These are phyloP conservation scores for Cryptococcus sp. DNA, from an alignment of 1,284 basidiomycete species.

Conservation along the genomic window DNA sequence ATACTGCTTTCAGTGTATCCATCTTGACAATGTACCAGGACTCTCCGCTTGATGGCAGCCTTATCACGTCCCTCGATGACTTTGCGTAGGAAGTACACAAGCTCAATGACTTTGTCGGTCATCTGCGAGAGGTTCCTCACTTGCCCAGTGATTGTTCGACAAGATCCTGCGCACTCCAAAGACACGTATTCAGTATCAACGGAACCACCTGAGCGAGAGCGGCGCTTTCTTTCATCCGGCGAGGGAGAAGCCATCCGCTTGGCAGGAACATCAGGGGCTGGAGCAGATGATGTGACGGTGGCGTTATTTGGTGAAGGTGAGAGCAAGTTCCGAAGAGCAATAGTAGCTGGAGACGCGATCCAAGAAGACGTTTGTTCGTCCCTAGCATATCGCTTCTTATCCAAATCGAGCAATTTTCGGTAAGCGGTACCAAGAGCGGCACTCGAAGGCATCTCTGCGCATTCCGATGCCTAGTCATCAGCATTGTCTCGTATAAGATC, in stretches of 20 bases:
- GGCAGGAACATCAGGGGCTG: constrained; percentile 12
- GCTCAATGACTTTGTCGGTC: constrained; percentile 47
- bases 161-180: constrained; percentile 47
- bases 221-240: constrained; percentile 15
- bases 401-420: constrained; percentile 36
- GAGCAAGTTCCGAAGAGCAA: constrained; percentile 48
- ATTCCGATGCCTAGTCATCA: constrained; percentile 49
- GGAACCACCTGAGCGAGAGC: constrained; percentile 9
- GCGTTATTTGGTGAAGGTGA: constrained; percentile 25
- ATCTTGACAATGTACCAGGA: constrained; percentile 55
- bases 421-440: constrained; percentile 26
- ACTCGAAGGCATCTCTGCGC: constrained; percentile 47
- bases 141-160: constrained; percentile 46
- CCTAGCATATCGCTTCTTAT: constrained; percentile 22
- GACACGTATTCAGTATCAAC: constrained; percentile 40
- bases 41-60: constrained; percentile 33
- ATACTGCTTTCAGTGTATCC: constrained; percentile 81
- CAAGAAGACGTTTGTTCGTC: constrained; percentile 22
- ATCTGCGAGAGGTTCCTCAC: constrained; percentile 41
- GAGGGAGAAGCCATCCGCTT: constrained; percentile 27
- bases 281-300: neutral
- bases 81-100: constrained; percentile 48
- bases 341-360: constrained; percentile 45
- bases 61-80: constrained; percentile 45
- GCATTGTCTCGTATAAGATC: neutral